Evolutionary conservation across 177 flowering plant genomes (phyloP), one percentile per base, ranked within the genome.

Genomic region (Vitis hybrid): DNA sequence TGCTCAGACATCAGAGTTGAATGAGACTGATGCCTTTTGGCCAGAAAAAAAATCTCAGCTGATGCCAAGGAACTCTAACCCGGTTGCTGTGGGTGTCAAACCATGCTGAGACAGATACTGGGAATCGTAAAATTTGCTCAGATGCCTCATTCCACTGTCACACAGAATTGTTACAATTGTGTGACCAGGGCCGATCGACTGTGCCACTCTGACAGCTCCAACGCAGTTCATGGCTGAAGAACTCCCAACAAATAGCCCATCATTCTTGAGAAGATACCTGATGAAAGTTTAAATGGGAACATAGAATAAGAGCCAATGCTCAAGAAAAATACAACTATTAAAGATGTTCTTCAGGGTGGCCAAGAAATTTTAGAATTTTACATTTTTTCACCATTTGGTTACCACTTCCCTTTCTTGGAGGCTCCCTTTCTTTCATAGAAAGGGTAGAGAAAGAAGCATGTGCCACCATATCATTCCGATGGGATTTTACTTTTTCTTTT

Each of bases 201-300:
- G 83, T 67, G 99, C 99, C 34, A 83, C 89, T 73, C 86, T 78
- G 5, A 91, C 90, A 50, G 99, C 99, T 80, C 98, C 99, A 66
- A 95, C 94, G 77, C 98, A 95, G 73, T 95, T 95, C 98, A 95
- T 93, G 26, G 99, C 99, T 18, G 99, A 96, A 52, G 98, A 93
- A 77, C 99, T 96, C 67, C 99, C 99, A 57, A 96, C 73, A 76
- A 96, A 96, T 20, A 96, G 89, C 18, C 99, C 99, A 67, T 93
- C 99, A 54, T 93, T 88, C 85, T 78, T 89, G 81, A 95, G 26
- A 59, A 95, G 93, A 77, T 76, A 93, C 87, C 99, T 95, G 85
- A 26, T 14, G 34, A 61, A 53, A 67, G 34, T 14, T 39, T 10
- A 50, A 48, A 49, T 50, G 13, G 29, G 13, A 14, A 52, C 6